Evolutionary conservation across 2,329 filamentous ascomycete species (phyloP).

Genomic region (Aureobasidium musti): DNA sequence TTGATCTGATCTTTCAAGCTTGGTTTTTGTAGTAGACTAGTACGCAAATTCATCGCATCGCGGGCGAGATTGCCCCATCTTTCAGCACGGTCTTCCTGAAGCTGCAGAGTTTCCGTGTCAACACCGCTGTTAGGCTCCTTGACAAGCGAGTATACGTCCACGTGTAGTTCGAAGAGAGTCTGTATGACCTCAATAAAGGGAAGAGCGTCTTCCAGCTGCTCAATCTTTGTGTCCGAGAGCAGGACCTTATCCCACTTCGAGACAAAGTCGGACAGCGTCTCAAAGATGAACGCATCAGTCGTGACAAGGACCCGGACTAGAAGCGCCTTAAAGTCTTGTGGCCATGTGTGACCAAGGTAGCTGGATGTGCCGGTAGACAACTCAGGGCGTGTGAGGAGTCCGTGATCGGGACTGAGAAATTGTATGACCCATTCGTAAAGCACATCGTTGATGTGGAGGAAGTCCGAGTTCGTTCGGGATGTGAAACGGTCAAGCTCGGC

Average conservation of each 20-base stretch:
- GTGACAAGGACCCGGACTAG: conserved; percentile 56
- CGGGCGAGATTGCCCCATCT: conserved; percentile 63
- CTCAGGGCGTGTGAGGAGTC: conserved; percentile 27
- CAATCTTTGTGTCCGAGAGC: background rate
- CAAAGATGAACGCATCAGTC: conserved; percentile 58
- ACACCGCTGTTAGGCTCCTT: conserved; percentile 62
- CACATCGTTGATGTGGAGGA: conserved; percentile 54
- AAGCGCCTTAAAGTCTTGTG: conserved; percentile 57
- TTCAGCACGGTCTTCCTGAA: conserved; percentile 60
- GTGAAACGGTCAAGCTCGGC: conserved; percentile 48
- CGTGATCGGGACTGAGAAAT: conserved; percentile 50
- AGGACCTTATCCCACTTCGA: conserved; percentile 18
- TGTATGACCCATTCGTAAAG: conserved; percentile 57
- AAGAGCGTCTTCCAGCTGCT: conserved; percentile 37
- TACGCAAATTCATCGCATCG: conserved; percentile 52
- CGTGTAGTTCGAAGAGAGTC: conserved; percentile 65
- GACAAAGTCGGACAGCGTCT: conserved; percentile 34
- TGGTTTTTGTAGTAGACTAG: conserved; percentile 41
- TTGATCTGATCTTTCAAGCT: conserved; percentile 45
- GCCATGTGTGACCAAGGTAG: conserved; percentile 59
- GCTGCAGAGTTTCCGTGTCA: conserved; percentile 51
- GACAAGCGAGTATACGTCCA: conserved; percentile 66
- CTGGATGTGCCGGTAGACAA: conserved; percentile 43
- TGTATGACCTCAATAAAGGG: conserved; percentile 57
- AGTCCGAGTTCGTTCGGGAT: conserved; percentile 49